Evolutionary conservation across 148 eudicot species (phyloP), one percentile per base, ranked within the genome.

Genomic region (Polygonum maritimum): DNA sequence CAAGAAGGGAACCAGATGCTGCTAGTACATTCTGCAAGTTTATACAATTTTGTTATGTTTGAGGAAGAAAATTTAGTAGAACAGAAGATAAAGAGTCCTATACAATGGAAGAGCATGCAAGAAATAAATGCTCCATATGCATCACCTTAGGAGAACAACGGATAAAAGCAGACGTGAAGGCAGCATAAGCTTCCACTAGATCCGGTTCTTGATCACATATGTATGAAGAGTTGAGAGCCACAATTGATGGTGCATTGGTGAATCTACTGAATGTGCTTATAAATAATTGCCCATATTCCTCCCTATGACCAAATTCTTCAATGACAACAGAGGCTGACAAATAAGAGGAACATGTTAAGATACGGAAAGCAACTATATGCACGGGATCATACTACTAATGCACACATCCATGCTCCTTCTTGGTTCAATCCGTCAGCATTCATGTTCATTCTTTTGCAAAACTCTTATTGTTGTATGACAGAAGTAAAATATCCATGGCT

Each of bases 181-280:
- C 85, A 81, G 86, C 82, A 84, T 89, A 95, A 60, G 99, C 97
- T 86, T 95, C 99, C 80, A 91, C 96, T 72, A 95, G 80, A 84
- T 95, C 97, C 69, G 99, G 99, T 79, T 92, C 99, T 88, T 95
- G 99, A 82, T 95, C 99, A 82, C 99, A 92, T 83, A 95, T 86
- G 78, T 95, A 95, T 52, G 99, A 95, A 52, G 99, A 95, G 86
- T 85, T 92, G 79, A 95, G 91, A 71, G 96, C 91, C 80, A 83
- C 74, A 48, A 95, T 85, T 77, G 99, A 90, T 83, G 91, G 80
- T 48, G 99, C 90, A 86, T 85, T 76, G 39, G 92, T 89, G 85
- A 95, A 89, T 85, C 97, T 88, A 80, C 89, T 91, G 77, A 95
- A 83, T 33, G 94, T 90, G 80, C 90, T 87, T 86, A 95, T 85